These are phyloP conservation scores for Xylariaceae sp. DNA, from an alignment of 2,329 filamentous ascomycete species.

Conservation along the genomic window DNA sequence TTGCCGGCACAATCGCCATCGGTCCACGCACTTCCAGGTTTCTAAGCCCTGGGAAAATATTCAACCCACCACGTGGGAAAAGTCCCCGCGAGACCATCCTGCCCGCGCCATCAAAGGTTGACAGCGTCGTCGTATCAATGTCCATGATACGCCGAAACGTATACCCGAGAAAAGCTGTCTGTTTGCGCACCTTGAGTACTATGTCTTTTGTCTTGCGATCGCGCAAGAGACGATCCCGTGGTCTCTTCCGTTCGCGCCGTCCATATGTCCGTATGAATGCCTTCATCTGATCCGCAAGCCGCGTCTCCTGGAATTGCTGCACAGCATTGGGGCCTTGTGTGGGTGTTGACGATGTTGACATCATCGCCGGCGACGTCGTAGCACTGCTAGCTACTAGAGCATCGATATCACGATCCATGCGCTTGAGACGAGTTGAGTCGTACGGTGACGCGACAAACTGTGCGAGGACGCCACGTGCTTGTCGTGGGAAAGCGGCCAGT, in stretches of 20 bases:
- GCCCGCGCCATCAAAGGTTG: slow-evolving; percentile 5
- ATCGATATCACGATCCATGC: slow-evolving; percentile 46
- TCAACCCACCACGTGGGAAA: slow-evolving; percentile 3
- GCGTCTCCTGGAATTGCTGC: slow-evolving; percentile 18
- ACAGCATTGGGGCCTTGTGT: neutral
- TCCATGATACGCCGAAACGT: slow-evolving; percentile 58
- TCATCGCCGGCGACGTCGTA: neutral
- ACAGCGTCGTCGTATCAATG: slow-evolving; percentile 25
- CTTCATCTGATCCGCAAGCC: slow-evolving; percentile 36
- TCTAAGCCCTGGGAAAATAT: neutral
- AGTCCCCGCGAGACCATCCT: neutral
- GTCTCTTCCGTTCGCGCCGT: slow-evolving; percentile 66
- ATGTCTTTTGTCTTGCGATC: slow-evolving; percentile 61
- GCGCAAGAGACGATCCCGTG: slow-evolving; percentile 78
- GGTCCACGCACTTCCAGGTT: neutral
- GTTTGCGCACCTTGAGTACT: slow-evolving; percentile 76
- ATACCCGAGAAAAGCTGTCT: slow-evolving; percentile 82
- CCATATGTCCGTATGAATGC: slow-evolving; percentile 49
- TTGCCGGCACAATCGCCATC: neutral
- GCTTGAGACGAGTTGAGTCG: slow-evolving; percentile 44
- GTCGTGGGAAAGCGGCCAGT: slow-evolving; percentile 37
- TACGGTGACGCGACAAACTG: slow-evolving; percentile 44
- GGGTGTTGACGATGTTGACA: neutral
- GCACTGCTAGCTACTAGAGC: slow-evolving; percentile 32
- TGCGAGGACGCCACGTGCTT: slow-evolving; percentile 41